Evolutionary conservation across 2,329 filamentous ascomycete species (phyloP), one percentile per base, ranked within the genome.

Genomic region (Penicillium vulpinum): DNA sequence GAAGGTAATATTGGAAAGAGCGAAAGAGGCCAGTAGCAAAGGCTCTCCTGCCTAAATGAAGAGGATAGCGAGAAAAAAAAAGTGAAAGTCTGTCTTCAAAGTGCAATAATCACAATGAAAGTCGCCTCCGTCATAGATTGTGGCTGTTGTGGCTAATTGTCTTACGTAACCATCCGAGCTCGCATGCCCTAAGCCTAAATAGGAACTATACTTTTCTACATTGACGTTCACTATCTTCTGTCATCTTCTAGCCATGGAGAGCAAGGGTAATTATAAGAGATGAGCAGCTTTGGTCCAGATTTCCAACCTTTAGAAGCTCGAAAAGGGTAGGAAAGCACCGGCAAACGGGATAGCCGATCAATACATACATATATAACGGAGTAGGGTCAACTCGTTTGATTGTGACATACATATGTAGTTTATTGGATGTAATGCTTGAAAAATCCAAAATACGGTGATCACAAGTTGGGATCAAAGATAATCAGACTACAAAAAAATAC

Each of bases 61-160:
- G 18, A 15, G 29, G 24, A 47, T 36, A 38, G 26, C n/a, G 15
- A 38, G 41, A 40, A 29, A 52, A 40, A 29, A 52, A 13, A 13
- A 52, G 21, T 35, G 40, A 52, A 40, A 38, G 35, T 43, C 39
- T 40, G 40, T 28, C 44, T 24, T 45, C n/a, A 21, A 54, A 54
- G 22, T 43, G 46, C 29, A 29, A 49, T 35, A 50, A 57, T 60
- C 53, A 62, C 51, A 47, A 54, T 52, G 51, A 61, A 63, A 59
- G 33, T 61, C 58, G 40, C 54, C 53, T 57, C 54, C 59, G 61
- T 62, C 63, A 66, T 66, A 45, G 53, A 57, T 29, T 54, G 59
- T 58, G 59, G 61, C 54, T 24, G 39, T 45, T 53, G 31, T 56
- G 53, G 56, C 58, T 55, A 26, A 35, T 16, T 26, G 21, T 35